Evolutionary conservation across 1,284 basidiomycete species (phyloP).

Genomic region (Hemileia vastatrix): DNA sequence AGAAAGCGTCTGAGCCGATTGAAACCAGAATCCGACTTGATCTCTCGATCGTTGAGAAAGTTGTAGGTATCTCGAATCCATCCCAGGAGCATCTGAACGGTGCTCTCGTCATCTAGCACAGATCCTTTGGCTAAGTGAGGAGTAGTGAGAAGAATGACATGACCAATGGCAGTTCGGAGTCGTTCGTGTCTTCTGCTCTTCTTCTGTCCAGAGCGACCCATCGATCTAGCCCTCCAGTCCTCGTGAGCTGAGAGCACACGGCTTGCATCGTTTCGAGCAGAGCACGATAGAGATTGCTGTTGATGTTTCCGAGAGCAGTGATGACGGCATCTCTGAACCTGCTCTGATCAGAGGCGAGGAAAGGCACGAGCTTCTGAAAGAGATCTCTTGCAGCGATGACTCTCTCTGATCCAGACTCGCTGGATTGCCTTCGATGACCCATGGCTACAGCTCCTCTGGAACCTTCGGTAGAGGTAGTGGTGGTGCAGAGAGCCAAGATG

Average conservation of each 20-base stretch:
- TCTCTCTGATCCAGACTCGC: slow-evolving; percentile 58
- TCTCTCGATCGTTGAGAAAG: slow-evolving; percentile 62
- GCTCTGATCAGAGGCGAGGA: slow-evolving; percentile 73
- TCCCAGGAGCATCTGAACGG: slow-evolving; percentile 67
- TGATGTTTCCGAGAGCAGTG: slow-evolving; percentile 75
- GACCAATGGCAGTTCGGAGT: slow-evolving; percentile 76
- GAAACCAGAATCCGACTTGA: slow-evolving; percentile 65
- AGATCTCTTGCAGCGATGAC: slow-evolving; percentile 63
- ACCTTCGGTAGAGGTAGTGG: slow-evolving; percentile 46
- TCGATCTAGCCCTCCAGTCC: slow-evolving; percentile 52
- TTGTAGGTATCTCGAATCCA: slow-evolving; percentile 74
- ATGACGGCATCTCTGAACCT: slow-evolving; percentile 77
- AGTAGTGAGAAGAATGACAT: slow-evolving; percentile 77
- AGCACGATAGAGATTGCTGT: slow-evolving; percentile 63
- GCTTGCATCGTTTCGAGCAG: slow-evolving; percentile 73
- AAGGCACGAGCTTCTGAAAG: slow-evolving; percentile 74
- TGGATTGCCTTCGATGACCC: slow-evolving; percentile 62
- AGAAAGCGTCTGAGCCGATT: slow-evolving; percentile 79
- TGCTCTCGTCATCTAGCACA: slow-evolving; percentile 56
- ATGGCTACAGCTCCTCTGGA: slow-evolving; percentile 52
- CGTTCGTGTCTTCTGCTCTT: slow-evolving; percentile 65
- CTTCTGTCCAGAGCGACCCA: slow-evolving; percentile 29
- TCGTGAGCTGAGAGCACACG: slow-evolving; percentile 70
- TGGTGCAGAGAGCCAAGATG: slow-evolving; percentile 70
- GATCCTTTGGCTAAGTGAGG: slow-evolving; percentile 63